These are phyloP conservation scores for Exsudoporus frostii DNA, from an alignment of 768 basidiomycete species.

Conservation along the genomic window DNA sequence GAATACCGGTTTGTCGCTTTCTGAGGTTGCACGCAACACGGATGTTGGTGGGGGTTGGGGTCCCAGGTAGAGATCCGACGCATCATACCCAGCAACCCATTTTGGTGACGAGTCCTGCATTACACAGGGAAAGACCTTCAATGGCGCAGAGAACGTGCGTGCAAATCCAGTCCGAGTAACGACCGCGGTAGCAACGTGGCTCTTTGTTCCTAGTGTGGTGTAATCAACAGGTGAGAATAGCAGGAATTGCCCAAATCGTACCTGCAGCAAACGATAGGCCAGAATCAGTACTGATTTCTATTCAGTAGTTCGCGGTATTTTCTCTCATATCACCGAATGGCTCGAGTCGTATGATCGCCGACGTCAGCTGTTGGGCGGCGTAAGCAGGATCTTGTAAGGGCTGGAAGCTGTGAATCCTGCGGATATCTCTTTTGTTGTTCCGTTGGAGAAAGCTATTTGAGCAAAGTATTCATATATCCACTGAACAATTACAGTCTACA, in stretches of 20 bases:
- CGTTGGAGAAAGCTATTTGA: conserved; percentile 13
- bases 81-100: conserved; percentile 7
- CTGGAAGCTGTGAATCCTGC: conserved; percentile 16
- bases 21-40: neutral
- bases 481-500: neutral
- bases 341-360: neutral
- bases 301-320: neutral
- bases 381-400: conserved; percentile 1
- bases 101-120: neutral
- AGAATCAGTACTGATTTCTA: neutral
- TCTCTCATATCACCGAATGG: too few species aligned
- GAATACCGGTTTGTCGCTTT: neutral
- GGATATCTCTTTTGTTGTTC: conserved; percentile 10
- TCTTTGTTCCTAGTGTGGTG: neutral
- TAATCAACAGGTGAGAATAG: neutral
- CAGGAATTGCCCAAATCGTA: neutral
- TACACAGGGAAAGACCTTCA: neutral
- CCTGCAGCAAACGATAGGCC: neutral
- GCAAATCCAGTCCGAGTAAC: conserved; percentile 14
- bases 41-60: neutral
- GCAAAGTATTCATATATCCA: conserved; percentile 20
- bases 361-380: neutral
- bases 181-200: neutral
- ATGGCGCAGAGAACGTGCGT: conserved; percentile 4
- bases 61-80: neutral